Conservation (phyloP, 352 stramenopile species). For the Peronospora destructor region DNA sequence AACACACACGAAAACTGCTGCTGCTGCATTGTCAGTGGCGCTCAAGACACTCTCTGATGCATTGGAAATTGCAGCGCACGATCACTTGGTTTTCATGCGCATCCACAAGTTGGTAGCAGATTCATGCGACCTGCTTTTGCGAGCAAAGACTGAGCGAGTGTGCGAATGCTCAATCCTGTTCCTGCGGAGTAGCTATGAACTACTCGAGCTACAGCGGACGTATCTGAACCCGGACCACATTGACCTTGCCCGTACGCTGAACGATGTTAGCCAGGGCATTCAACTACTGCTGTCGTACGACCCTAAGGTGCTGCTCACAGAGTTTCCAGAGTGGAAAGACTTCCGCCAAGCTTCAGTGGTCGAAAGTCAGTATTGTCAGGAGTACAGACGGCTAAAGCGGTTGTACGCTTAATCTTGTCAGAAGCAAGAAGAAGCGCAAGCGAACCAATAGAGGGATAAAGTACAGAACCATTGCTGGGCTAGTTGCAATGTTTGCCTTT, state of each 20-base stretch:
- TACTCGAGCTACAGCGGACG: slow-evolving; percentile 84
- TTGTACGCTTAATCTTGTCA: slow-evolving; percentile 80
- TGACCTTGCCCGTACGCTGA: slow-evolving; percentile 85
- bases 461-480: slow-evolving; percentile 10
- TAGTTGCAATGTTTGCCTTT: slow-evolving; percentile 9
- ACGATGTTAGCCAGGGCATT: slow-evolving; percentile 90
- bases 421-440: slow-evolving; percentile 6
- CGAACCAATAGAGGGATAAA: neutral
- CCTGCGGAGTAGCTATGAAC: slow-evolving; percentile 73
- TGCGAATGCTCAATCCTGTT: slow-evolving; percentile 85
- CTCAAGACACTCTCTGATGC: slow-evolving; percentile 78
- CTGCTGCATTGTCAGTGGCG: slow-evolving; percentile 53
- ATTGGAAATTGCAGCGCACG: slow-evolving; percentile 74
- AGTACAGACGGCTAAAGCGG: slow-evolving; percentile 87
- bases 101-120: slow-evolving; percentile 89
- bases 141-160: slow-evolving; percentile 49
- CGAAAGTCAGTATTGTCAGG: slow-evolving; percentile 83
- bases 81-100: slow-evolving; percentile 85
- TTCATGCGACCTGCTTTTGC: slow-evolving; percentile 80
- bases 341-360: slow-evolving; percentile 85
- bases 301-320: slow-evolving; percentile 73
- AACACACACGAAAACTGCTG: slow-evolving; percentile 30
- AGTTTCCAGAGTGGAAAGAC: slow-evolving; percentile 81
- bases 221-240: slow-evolving; percentile 86
- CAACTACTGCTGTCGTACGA: slow-evolving; percentile 85